Evolutionary conservation across 2,329 filamentous ascomycete species (phyloP), one percentile per base, ranked within the genome.

Genomic region (Talaromyces sp.): DNA sequence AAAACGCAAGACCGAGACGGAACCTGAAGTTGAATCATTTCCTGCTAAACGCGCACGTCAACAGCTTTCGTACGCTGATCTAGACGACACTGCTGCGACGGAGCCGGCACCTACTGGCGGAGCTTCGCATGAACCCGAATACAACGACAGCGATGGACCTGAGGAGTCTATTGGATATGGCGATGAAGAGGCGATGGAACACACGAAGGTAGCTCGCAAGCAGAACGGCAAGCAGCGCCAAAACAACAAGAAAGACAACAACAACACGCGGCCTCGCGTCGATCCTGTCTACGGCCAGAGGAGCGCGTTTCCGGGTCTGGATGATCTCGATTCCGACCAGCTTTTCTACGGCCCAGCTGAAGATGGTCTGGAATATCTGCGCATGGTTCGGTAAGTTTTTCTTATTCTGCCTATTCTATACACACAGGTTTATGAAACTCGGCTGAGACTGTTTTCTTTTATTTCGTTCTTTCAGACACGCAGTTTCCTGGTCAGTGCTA

Each of bases 281-380:
- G 83, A 91, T 70, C 82, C 85, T 10, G 83, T 85, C 2, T 90
- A 86, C 73, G 89, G 89, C 46, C 89, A 91, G 74, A 84, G 86
- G 73, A 85, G 86, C 68, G 88, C 88, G 50, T 89, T 92, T 66
- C 86, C 88, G 7, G 82, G 82, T n/a, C 74, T 85, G 14, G 82
- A 85, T 52, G 78, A 82, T 62, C 61, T 70, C 46, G 66, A 56
- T 29, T 66, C 65, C 26, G 82, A 85, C 43, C 86, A 88, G 61
- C 75, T 87, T 0, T 86, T 88, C 59, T 89, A 88, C 65, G 87
- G 89, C 54, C 86, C 88, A 55, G 84, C 87, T 58, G 78, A 81
- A 32, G 86, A 89, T 73, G 88, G 88, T 1, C 76, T 91, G 68
- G 86, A 85, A 56, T 92, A 92, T 75, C 74, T 92, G 62, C 82